Percentiles rank a stretch among this genome's conserved stretches.
Conservation (phyloP, 257 asterid species). For the Paraleonurus japonicus region DNA sequence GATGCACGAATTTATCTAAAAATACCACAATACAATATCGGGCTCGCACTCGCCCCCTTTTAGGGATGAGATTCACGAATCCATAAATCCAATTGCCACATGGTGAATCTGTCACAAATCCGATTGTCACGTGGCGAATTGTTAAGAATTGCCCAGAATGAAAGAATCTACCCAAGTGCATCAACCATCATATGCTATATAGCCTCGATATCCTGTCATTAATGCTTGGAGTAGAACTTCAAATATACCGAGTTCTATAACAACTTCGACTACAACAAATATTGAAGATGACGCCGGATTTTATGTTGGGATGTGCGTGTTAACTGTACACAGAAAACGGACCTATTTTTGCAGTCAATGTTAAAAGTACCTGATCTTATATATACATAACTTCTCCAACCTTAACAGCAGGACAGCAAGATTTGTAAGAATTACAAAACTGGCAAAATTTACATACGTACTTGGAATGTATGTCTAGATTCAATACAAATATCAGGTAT, state of each 20-base stretch:
- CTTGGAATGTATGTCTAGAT: background rate
- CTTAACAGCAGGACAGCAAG: constrained; percentile 4
- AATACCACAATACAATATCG: too few species aligned
- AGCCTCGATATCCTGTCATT: background rate
- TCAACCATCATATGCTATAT: too few species aligned
- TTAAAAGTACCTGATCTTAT: background rate
- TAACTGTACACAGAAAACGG: background rate
- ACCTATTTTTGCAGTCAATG: constrained; percentile 4
- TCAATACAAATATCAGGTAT: background rate
- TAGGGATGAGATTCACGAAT: too few species aligned
- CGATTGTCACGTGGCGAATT: too few species aligned
- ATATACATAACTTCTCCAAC: background rate
- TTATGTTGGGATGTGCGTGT: background rate
- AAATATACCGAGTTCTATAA: background rate
- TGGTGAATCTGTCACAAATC: too few species aligned
- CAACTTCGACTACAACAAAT: background rate
- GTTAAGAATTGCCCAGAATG: too few species aligned
- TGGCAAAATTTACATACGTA: background rate
- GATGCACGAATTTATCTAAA: too few species aligned
- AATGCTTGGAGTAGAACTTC: background rate
- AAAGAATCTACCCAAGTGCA: too few species aligned
- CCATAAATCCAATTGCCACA: too few species aligned
- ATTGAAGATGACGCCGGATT: background rate
- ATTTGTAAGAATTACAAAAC: background rate
- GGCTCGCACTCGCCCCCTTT: too few species aligned